Evolutionary conservation across 768 basidiomycete species (phyloP), one percentile per base, ranked within the genome.

Genomic region (Cantharellus anzutake): DNA sequence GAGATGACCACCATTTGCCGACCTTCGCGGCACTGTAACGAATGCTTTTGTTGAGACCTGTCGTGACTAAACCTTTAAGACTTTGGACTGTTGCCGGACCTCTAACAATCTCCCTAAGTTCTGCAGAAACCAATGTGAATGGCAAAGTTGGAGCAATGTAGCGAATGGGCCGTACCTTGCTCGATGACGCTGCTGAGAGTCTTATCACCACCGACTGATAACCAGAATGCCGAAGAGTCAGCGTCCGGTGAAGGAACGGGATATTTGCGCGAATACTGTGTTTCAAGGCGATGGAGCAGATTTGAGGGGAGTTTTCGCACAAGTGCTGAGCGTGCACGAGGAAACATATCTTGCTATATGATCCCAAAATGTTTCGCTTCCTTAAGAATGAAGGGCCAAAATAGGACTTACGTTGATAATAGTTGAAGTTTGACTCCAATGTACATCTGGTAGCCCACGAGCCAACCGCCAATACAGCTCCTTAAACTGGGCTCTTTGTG

Each of bases 401-500:
- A 37, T 11, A 7, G 52, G 7, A 11, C 60, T 40, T 20, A 60
- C 60, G 57, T 83, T 73, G 59, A 90, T 79, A 60, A 65, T 69
- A 51, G 67, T 60, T 64, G 74, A 71, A 51, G 77, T 70, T 14
- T 70, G 65, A 3, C 74, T 73, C 88, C 87, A 90, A 67, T 81
- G 76, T 14, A 89, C 83, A 20, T 88, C 87, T 11, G 88, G 88
- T 1, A 91, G 71, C 0, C 83, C 87, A 37, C 80, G 78, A 2
- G 83, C 84, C 11, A 88, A 74, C 37, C 82, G 78, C 68, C 82
- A 80, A 74, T 98, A 98, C 60, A 98, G 72, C 67, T 86, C 86
- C 60, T 80, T 79, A 72, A 98, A 98, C 69, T 92, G 88, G 16
- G 77, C 76, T 16, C 76, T 74, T 72, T 96, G 89, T 57, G 80